Evolutionary conservation across 495 filamentous ascomycete genomes (phyloP), one percentile per base, ranked within the genome.

Genomic region (Hyaloscypha finlandica): DNA sequence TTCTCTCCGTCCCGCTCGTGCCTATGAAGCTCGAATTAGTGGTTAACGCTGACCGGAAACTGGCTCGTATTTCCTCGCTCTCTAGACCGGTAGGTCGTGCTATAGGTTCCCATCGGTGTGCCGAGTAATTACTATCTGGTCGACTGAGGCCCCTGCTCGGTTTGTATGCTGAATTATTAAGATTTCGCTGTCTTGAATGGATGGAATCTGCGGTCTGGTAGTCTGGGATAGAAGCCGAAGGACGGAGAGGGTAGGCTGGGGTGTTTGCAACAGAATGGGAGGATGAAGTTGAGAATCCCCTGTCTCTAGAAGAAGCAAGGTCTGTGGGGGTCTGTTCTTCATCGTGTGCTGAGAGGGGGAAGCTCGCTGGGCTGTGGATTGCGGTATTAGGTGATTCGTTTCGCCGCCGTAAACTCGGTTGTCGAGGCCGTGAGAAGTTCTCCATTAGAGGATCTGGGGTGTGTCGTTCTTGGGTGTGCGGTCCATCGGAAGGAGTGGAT

Each of bases 1-100:
- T 94, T 39, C 91, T 83, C 71, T 94, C 92, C 2, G 93, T 95
- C 19, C 83, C 86, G 32, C 86, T 84, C 1, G 85, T 83, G 11
- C 88, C 89, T 42, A 91, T 81, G 37, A 85, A 86, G 58, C 90
- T 92, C 1, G 91, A 93, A 22, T 82, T 80, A 14, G 88, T 90
- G 6, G 88, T 90, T 74, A 86, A 75, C 70, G 81, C 81, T 73
- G 92, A 94, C 58, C 90, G 88, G 71, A 89, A 85, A 71, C 91
- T 94, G 0, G 88, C 87, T 20, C 92, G 85, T 11, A 88, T 78
- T 60, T 87, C 86, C 39, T 89, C 85, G 48, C 73, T 63, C 67
- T 84, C 76, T 9, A 76, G 68, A 9, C 74, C 74, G 16, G 74
- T 70, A 63, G 82, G 74, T 70, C 81, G 78, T 39, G 75, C 71